These are phyloP conservation scores for Talaromyces sp. DNA, from an alignment of 2,329 filamentous ascomycete genomes.

Conservation along the genomic window DNA sequence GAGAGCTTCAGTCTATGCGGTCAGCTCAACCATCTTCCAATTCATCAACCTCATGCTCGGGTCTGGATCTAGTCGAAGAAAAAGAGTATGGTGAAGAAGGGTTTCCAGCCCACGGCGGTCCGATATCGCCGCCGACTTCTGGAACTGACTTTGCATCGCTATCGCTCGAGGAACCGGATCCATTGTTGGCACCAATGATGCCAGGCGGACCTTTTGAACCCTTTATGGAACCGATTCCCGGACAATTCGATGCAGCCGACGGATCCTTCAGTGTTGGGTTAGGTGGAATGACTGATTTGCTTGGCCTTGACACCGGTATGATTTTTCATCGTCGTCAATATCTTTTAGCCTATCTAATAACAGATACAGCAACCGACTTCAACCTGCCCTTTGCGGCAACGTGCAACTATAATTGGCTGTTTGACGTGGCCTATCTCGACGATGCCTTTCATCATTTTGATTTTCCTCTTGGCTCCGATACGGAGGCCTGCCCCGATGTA, in stretches of 20 bases:
- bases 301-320: conserved; percentile 56
- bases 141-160: conserved; percentile 19
- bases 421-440: conserved; percentile 46
- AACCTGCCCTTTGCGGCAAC: conserved; percentile 64
- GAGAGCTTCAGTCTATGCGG: conserved; percentile 2
- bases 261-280: conserved; percentile 25
- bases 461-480: conserved; percentile 20
- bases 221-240: conserved; percentile 32
- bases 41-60: background rate
- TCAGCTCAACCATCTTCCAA: background rate
- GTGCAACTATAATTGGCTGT: conserved; percentile 62
- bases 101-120: conserved; percentile 21
- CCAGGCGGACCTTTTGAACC: conserved; percentile 32
- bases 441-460: conserved; percentile 30
- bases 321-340: background rate
- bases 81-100: conserved; percentile 9
- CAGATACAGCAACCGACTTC: conserved; percentile 53
- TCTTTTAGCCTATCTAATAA: background rate
- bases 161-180: conserved; percentile 21
- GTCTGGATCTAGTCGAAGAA: background rate
- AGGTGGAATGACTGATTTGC: conserved; percentile 47
- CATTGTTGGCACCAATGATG: conserved; percentile 30
- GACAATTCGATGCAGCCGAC: conserved; percentile 35
- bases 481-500: background rate
- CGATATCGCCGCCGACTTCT: conserved; percentile 26